Evolutionary conservation across 1,284 basidiomycete species (phyloP).

Genomic region (Laetiporus sulphureus): DNA sequence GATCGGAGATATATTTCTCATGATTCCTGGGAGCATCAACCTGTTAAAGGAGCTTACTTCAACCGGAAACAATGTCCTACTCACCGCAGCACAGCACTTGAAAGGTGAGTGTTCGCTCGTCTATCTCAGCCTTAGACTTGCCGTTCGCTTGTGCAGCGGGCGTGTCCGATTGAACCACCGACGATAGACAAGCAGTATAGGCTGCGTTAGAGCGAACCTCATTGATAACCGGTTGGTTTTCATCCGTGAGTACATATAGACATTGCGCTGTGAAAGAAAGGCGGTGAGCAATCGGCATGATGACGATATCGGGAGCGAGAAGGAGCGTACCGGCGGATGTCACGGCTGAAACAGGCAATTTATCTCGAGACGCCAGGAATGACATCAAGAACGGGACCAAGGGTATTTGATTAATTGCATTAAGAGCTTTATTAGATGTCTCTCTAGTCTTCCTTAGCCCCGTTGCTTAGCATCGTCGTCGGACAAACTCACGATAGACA

Average conservation of each 20-base stretch:
- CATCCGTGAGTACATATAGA: slow-evolving; percentile 85
- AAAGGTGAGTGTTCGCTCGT: slow-evolving; percentile 49
- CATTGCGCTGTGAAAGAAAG: slow-evolving; percentile 66
- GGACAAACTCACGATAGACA: slow-evolving; percentile 82
- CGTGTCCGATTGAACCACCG: slow-evolving; percentile 46
- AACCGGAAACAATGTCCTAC: slow-evolving; percentile 12
- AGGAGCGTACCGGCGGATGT: slow-evolving; percentile 65
- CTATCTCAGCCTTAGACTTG: slow-evolving; percentile 36
- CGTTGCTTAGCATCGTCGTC: too few relatives aligned
- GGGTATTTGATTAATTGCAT: slow-evolving; percentile 75
- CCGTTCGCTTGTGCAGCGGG: slow-evolving; percentile 30
- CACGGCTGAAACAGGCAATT: slow-evolving; percentile 63
- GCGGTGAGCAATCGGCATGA: neutral
- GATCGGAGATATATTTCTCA: slow-evolving; percentile 71
- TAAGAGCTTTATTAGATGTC: slow-evolving; percentile 87
- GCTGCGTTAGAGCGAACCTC: slow-evolving; percentile 55
- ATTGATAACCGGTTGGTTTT: slow-evolving; percentile 65
- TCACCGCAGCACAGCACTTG: slow-evolving; percentile 69
- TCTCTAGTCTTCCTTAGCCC: slow-evolving; percentile 52
- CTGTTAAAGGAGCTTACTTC: neutral
- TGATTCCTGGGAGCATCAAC: slow-evolving; percentile 47
- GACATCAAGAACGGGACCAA: slow-evolving; percentile 80
- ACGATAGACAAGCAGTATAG: slow-evolving; percentile 67
- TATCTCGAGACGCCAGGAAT: slow-evolving; percentile 65
- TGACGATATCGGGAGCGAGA: neutral